Base-by-base conservation (phyloP, 129 eudicot species). In the Smallanthus sonchifolius region DNA sequence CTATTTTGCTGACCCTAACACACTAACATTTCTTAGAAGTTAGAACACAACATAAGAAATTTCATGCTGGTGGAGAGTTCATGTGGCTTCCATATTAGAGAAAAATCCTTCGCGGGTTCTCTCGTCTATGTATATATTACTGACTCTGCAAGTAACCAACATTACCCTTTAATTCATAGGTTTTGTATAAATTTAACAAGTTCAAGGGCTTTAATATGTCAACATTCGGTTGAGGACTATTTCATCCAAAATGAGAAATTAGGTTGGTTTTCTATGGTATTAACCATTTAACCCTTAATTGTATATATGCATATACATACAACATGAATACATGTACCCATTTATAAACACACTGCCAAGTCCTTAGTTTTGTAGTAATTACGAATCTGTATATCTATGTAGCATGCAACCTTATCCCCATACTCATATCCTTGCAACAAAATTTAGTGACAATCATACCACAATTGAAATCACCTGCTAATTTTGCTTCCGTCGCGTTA, bases 401-500 rank as follows among this genome's bases (percentile, higher is more conserved):
- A 54, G 35, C 54, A 16, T 39, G 57, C 74, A 40, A 55, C 4
- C 24, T 19, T 55, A 76, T 75, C 8, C 52, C 47, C n/a, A 42
- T 76, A 43, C 36, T 43, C 19, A 1, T 56, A 57, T 32, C 59
- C 67, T 67, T 42, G 56, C 67, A 39, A 40, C 80, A 63, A 20
- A 69, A 4, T 44, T 57, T 11, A 6, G 6, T 40, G 44, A 40
- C 52, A 55, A 75, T 75, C 51, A 49, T 38, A 14, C 38, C 51
- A 15, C 45, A 36, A 30, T 45, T 52, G 44, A 39, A 24, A 55
- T 47, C 69, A 56, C 56, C 59, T 83, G 24, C 37, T 84, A 40
- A 55, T 40, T 39, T 43, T 83, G 39, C 70, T 30, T 48, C 77
- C 44, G 20, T 30, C 2, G 67, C 60, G 34, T 65, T 55, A 65